phyloP scores from a whole-genome alignment of 1,139 yeast genomes.

The Candida sanyaensis region DNA sequence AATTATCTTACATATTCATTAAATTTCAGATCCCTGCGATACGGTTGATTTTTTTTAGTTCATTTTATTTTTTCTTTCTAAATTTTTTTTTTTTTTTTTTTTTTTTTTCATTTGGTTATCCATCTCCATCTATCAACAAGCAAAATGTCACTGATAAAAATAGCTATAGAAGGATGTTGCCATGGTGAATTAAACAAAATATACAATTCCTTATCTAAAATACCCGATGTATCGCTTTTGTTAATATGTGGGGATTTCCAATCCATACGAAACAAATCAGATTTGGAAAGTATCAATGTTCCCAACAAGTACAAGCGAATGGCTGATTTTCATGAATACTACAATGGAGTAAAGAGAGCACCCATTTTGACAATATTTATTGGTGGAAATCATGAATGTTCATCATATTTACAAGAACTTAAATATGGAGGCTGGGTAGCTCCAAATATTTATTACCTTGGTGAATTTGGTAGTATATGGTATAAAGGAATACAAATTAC shows the following conservation, averaged over 20 bases:
- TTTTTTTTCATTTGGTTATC: not conserved
- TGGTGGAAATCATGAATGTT: constrained; percentile 96
- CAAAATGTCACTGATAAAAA: constrained; percentile 7
- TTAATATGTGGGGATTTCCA: constrained; percentile 88
- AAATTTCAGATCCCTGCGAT: too few species aligned
- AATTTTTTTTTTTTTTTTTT: not conserved
- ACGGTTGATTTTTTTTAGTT: too few species aligned
- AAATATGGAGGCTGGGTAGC: constrained; percentile 95
- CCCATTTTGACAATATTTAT: constrained; percentile 80
- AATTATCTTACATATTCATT: too few species aligned
- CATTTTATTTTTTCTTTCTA: too few species aligned
- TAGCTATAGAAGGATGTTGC: constrained; percentile 92
- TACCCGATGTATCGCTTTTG: constrained; percentile 55
- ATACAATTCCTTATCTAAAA: constrained; percentile 37
- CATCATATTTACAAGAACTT: constrained; percentile 71
- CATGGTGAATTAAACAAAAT: constrained; percentile 79
- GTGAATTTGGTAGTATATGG: constrained; percentile 75
- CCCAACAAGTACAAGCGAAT: constrained; percentile 56
- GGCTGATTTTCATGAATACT: constrained; percentile 82
- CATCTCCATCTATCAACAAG: not conserved
- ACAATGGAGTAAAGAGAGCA: constrained; percentile 59
- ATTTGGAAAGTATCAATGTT: constrained; percentile 65
- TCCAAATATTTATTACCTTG: constrained; percentile 85
- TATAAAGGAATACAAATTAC: constrained; percentile 73
- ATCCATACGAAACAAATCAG: constrained; percentile 65